Base-by-base conservation (phyloP, 768 basidiomycete genomes). In the Leccinum barrowsii region DNA sequence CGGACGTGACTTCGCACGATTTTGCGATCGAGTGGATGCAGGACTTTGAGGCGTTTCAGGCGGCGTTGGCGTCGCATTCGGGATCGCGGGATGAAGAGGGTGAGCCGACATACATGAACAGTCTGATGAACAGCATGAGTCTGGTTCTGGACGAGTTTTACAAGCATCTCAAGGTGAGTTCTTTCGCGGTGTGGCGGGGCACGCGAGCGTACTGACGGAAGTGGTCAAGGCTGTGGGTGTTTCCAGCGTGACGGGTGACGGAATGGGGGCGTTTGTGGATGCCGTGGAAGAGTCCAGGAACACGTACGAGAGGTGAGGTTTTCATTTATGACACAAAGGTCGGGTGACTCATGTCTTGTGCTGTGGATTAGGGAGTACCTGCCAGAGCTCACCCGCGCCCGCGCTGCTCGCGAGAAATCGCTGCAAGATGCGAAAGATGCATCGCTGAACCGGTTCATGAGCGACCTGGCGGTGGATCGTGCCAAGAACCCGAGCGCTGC, bases 121-220 rank as follows among this genome's bases (percentile, higher is more conserved):
- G 93, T 70, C 77, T 99, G 62, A 99, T 98, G 96, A 94, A 96
- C 63, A 94, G 92, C 70, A 98, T 99, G 97, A 94, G 95, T 71
- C 74, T 99, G 54, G 96, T 99, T 7, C 75, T 99, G 54, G 97
- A 99, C 67, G 97, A 98, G 69, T 99, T 99, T 66, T 99, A 99
- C 76, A 92, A 94, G 74, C 89, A 97, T 63, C 77, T 99, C 54
- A 92, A 92, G 79, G 95, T 93, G 52, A 42, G 82, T 52, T 22
- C 13, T 44, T 19, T 19, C 2, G 40, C 17, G n/a, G 11, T 35
- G 21, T 21, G 21, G 8, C 35, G 46, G 21, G 21, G 49, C 44
- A 21, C 30, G 32, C 26, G 52, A 44, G 42, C 44, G 22, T 40
- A 28, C 12, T 34, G 32, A 37, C 22, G 30, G 32, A 50, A 35